Base-by-base conservation (phyloP, 805 yeast species). In the Candida corydali region DNA sequence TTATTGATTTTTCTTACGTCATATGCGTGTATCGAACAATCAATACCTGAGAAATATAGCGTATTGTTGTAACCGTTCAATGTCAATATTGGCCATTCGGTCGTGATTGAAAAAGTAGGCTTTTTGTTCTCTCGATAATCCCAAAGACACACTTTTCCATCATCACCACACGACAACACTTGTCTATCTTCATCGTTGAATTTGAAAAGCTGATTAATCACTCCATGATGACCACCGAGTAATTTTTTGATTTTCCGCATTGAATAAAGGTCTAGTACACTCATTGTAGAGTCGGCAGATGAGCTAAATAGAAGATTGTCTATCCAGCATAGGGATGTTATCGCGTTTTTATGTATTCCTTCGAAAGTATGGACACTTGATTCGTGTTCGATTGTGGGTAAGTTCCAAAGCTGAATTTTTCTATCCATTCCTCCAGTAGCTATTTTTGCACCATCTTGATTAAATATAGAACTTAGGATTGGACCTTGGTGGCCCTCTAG, bases 391-490 rank as follows among this genome's bases (percentile, higher is more conserved):
- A 40, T 39, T 1, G 54, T 55, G 3, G 73, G 73, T 4, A 66
- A 53, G 22, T 59, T 55, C 79, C 79, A 75, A 17, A 75, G 46
- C 15, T 59, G 59, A 26, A 79, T 59, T n/a, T 61, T 51, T 37
- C 64, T 65, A 47, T 84, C 91, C 12, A 64, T 43, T 2, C 88
- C 84, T 4, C 80, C 82, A 3, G 87, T 69, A 0, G 82, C 89
- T 14, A 82, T 55, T 6, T 56, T 44, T 5, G 61, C 51, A 0
- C 87, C 89, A 17, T 62, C 57, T 3, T 51, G 57, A 49, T 66
- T 76, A 59, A 82, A 82, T 32, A 66, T 60, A 4, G 73, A 69
- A 2, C 76, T 54, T 12, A 76, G 58, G 0, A 80, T 80, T 1
- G 80, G 61, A 0, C 80, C 80, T 10, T 57, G 45, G 46, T 79